These are phyloP conservation scores for Ceratobasidium sp. DNA, from an alignment of 1,284 basidiomycete genomes.

Conservation along the genomic window DNA sequence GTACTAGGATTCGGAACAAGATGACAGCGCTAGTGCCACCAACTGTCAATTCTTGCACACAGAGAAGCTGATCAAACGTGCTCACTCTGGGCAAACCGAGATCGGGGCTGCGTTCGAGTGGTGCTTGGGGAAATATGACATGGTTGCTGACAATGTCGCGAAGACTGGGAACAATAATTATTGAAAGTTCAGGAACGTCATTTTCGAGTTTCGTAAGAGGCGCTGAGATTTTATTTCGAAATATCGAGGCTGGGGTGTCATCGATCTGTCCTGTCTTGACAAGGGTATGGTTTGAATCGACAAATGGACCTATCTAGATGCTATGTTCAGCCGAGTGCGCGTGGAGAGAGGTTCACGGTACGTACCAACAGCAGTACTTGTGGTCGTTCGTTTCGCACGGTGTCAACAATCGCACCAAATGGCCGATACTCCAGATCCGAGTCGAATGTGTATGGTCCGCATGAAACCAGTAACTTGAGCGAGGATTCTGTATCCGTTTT, in stretches of 20 bases:
- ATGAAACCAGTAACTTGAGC: constrained; percentile 59
- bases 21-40: constrained; percentile 48
- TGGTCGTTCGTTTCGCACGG: constrained; percentile 67
- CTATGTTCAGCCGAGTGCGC: neutral
- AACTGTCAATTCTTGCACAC: neutral
- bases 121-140: constrained; percentile 86
- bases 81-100: constrained; percentile 53
- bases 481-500: constrained; percentile 51
- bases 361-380: constrained; percentile 80
- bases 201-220: constrained; percentile 67
- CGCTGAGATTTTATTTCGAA: constrained; percentile 68
- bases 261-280: constrained; percentile 76
- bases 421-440: constrained; percentile 77
- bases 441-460: constrained; percentile 84
- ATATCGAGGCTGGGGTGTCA: constrained; percentile 69
- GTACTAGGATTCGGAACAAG: constrained; percentile 82
- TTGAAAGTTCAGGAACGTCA: constrained; percentile 68
- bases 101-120: constrained; percentile 42
- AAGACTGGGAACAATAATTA: constrained; percentile 82
- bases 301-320: constrained; percentile 84
- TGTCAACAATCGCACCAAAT: constrained; percentile 65
- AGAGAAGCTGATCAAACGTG: neutral
- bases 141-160: constrained; percentile 82
- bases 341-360: constrained; percentile 25
- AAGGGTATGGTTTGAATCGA: constrained; percentile 76